A percentile compares a stretch with the other conserved stretches of the same genome.
phyloP scores from a whole-genome alignment of 2,329 filamentous ascomycete genomes.

The Metarhizium guizhouense region DNA sequence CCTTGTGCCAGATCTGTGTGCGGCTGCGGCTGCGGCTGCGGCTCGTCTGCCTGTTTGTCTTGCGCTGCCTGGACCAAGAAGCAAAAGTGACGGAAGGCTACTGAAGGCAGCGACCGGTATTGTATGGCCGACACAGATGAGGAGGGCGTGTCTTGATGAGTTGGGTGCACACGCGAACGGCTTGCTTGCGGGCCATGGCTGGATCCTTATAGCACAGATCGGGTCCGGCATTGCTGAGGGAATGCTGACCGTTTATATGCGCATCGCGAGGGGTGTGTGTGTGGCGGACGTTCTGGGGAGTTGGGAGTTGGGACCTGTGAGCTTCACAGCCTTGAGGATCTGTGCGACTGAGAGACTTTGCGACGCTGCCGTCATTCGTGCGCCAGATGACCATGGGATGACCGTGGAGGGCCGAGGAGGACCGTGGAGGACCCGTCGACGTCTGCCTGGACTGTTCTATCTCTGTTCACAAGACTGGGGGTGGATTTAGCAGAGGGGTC shows the following conservation, averaged over 20 bases:
- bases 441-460: neutral
- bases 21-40: neutral
- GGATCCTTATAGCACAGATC: neutral
- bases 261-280: constrained; percentile 8
- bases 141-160: neutral
- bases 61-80: neutral
- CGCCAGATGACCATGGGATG: too few relatives aligned
- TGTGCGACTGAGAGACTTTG: neutral
- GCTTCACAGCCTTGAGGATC: too few relatives aligned
- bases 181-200: neutral
- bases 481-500: neutral
- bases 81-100: neutral
- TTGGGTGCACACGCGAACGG: neutral
- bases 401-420: too few relatives aligned
- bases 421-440: too few relatives aligned
- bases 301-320: neutral
- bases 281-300: neutral
- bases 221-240: constrained; percentile 15
- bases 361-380: neutral
- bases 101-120: neutral
- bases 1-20: constrained; percentile 2
- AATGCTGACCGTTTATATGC: constrained; percentile 42
- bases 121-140: neutral
- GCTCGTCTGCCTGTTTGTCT: neutral
- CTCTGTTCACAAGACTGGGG: neutral